Conservation (phyloP, 768 basidiomycete genomes). For the Melanogaster broomeanus region DNA sequence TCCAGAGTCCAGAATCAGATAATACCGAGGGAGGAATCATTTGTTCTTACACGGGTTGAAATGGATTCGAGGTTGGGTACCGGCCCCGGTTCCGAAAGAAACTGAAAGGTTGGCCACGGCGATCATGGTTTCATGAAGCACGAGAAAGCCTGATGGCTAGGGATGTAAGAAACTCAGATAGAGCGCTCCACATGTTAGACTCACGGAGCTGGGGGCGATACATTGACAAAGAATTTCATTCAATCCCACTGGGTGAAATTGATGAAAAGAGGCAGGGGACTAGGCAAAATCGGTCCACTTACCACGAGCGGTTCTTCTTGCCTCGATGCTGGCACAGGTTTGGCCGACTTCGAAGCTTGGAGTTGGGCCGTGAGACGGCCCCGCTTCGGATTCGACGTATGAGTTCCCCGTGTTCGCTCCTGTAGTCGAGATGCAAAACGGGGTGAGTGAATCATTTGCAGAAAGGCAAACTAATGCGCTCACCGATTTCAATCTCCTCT, state of each 20-base stretch:
- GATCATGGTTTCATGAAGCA: conserved; percentile 33
- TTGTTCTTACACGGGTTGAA: conserved; percentile 24
- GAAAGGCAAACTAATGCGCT: conserved; percentile 27
- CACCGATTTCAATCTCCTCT: conserved; percentile 58
- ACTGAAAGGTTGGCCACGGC: conserved; percentile 29
- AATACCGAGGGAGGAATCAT: conserved; percentile 33
- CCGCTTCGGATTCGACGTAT: conserved; percentile 45
- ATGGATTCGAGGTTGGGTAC: conserved; percentile 23
- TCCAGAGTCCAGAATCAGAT: conserved; percentile 19
- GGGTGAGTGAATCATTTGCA: conserved; percentile 28
- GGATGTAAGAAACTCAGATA: conserved; percentile 20
- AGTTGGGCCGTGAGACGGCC: conserved; percentile 46
- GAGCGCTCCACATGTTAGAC: conserved; percentile 22
- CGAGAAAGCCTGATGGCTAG: conserved; percentile 37
- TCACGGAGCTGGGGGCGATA: conserved; percentile 20
- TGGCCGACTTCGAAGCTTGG: conserved; percentile 39
- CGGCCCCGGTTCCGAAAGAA: conserved; percentile 33
- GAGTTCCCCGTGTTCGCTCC: conserved; percentile 45
- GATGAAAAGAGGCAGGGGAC: conserved; percentile 28
- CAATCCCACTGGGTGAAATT: conserved; percentile 45
- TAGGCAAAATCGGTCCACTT: conserved; percentile 28
- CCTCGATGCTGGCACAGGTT: conserved; percentile 38
- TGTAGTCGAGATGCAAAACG: conserved; percentile 18
- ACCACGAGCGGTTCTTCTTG: conserved; percentile 48
- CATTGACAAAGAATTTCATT: conserved; percentile 25